Conservation (phyloP, 1,284 basidiomycete species). For the Vanrija humicola region DNA sequence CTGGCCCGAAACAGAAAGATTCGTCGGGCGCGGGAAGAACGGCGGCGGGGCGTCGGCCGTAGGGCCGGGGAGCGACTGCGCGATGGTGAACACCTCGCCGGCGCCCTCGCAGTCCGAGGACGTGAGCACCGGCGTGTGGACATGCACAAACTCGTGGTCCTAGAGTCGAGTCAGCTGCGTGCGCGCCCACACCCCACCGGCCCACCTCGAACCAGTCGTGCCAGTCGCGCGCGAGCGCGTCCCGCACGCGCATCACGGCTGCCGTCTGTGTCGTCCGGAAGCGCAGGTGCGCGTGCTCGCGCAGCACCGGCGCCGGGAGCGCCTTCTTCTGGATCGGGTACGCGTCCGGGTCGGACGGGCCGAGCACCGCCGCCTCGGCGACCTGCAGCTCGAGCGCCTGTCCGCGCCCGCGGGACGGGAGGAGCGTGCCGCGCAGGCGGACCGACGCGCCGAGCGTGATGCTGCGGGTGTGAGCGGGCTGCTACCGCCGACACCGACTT, state of each 20-base stretch:
- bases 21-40: constrained; percentile 57
- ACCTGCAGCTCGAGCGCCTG: constrained; percentile 72
- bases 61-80: constrained; percentile 7
- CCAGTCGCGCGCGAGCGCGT: constrained; percentile 56
- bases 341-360: constrained; percentile 70
- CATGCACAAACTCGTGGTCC: constrained; percentile 71
- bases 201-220: constrained; percentile 68
- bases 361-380: constrained; percentile 62
- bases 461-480: constrained; percentile 9
- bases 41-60: constrained; percentile 17
- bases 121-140: constrained; percentile 83
- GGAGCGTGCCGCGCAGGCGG: constrained; percentile 61
- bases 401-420: constrained; percentile 62
- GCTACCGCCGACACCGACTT: constrained; percentile 6
- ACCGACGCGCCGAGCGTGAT: constrained; percentile 71
- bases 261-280: constrained; percentile 68
- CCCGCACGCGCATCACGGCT: constrained; percentile 69
- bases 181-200: not conserved
- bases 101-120: constrained; percentile 96
- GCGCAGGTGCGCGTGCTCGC: constrained; percentile 78
- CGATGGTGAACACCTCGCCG: constrained; percentile 81
- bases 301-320: constrained; percentile 67
- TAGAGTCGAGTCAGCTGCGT: constrained; percentile 36
- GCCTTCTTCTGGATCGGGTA: constrained; percentile 87
- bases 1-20: constrained; percentile 90